Evolutionary conservation across 1,139 yeast species (phyloP).

Genomic region (Kodamaea fungicola): DNA sequence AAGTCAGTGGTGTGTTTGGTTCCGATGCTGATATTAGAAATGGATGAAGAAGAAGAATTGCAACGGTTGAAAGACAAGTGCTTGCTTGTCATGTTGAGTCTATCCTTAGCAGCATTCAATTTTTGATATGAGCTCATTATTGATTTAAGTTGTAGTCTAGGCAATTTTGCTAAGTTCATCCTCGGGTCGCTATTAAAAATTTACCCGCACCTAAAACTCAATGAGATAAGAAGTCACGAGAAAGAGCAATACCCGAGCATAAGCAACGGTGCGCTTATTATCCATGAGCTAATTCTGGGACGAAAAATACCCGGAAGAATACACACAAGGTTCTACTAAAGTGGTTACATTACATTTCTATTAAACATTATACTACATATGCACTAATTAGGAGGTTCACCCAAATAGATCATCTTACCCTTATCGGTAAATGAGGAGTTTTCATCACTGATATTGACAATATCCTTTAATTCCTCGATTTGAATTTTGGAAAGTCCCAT

Average conservation of each 20-base stretch:
- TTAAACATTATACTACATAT: not conserved
- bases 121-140: conserved; percentile 1
- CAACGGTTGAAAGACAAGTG: conserved; percentile 16
- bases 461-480: conserved; percentile 45
- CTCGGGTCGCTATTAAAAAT: no score
- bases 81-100: conserved; percentile 19
- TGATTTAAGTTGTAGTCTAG: no score
- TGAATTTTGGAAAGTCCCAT: conserved; percentile 70
- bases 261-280: no score
- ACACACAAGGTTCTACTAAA: no score
- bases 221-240: no score
- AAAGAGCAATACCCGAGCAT: no score
- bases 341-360: no score
- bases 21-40: conserved; percentile 24
- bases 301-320: no score
- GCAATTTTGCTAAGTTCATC: no score
- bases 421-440: conserved; percentile 62
- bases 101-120: conserved; percentile 14
- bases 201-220: no score
- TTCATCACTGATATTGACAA: conserved; percentile 58
- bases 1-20: conserved; percentile 32
- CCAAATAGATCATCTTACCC: conserved; percentile 52
- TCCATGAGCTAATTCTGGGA: no score
- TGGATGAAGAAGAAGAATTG: conserved; percentile 9
- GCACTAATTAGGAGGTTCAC: conserved; percentile 50